Evolutionary conservation across 345 rosid genomes (phyloP).

Genomic region (Dipteronia sinensis): DNA sequence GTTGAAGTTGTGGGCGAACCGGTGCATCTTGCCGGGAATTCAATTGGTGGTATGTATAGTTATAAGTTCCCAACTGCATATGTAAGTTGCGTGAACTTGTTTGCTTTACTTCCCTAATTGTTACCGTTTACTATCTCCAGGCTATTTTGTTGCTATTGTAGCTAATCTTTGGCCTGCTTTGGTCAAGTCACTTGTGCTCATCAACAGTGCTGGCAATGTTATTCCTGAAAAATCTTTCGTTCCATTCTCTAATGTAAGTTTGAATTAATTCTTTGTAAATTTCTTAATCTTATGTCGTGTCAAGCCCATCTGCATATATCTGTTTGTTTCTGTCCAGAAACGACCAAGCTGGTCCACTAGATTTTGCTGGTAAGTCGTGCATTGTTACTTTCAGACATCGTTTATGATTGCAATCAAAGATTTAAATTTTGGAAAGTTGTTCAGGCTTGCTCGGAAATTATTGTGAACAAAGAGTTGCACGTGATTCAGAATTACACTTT

Average conservation of each 20-base stretch:
- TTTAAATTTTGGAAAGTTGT: not conserved
- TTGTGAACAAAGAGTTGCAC: not conserved
- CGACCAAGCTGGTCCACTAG: not conserved
- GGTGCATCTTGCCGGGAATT: constrained; percentile 80
- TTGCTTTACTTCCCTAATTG: constrained; percentile 4
- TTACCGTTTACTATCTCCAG: constrained; percentile 39
- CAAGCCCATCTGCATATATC: not conserved
- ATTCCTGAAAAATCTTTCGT: constrained; percentile 56
- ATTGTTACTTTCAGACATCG: not conserved
- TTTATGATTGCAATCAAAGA: not conserved
- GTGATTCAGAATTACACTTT: not conserved
- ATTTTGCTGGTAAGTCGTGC: not conserved
- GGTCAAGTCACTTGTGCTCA: constrained; percentile 65
- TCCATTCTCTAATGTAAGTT: constrained; percentile 50
- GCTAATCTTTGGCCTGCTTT: constrained; percentile 71
- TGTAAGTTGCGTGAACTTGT: constrained; percentile 1
- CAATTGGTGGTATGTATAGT: constrained; percentile 69
- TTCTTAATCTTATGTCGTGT: not conserved
- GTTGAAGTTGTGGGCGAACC: constrained; percentile 80
- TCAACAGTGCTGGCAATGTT: constrained; percentile 80
- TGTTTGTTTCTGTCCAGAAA: not conserved
- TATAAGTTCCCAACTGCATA: constrained; percentile 3
- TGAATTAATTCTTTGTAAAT: constrained; percentile 3
- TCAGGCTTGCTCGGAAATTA: not conserved
- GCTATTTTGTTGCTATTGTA: constrained; percentile 67